These are phyloP conservation scores for Amoebophrya sp. DNA, from an alignment of 169 alveolate species.

Conservation along the genomic window DNA sequence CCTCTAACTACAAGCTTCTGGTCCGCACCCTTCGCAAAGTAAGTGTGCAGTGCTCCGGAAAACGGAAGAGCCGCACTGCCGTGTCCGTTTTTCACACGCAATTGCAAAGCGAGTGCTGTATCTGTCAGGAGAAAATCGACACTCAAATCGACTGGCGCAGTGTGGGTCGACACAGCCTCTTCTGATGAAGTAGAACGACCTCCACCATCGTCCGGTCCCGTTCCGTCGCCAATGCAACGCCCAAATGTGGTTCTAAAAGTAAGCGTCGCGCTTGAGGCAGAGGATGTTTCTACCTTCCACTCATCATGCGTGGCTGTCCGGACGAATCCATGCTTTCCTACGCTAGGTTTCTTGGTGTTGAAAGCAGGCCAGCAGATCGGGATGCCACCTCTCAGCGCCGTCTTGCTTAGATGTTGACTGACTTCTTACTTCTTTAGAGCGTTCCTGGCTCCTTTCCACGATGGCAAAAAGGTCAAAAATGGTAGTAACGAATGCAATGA, in stretches of 20 bases:
- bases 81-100: neutral
- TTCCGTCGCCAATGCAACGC: neutral
- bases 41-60: neutral
- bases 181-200: no score
- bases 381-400: neutral
- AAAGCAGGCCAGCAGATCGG: slow-evolving; percentile 10
- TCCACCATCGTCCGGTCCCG: neutral
- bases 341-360: neutral
- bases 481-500: no score
- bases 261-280: neutral
- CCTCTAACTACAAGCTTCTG: neutral
- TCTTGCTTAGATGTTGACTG: no score
- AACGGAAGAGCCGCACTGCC: neutral
- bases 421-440: no score
- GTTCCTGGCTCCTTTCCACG: no score
- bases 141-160: neutral
- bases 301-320: neutral
- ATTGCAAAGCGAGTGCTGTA: neutral
- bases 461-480: no score
- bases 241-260: neutral
- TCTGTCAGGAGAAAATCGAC: neutral
- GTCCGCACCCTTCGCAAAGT: neutral
- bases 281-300: neutral
- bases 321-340: neutral
- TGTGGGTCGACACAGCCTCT: no score